These are phyloP conservation scores for Penstemon davidsonii DNA, from an alignment of 257 asterid genomes.

Conservation along the genomic window DNA sequence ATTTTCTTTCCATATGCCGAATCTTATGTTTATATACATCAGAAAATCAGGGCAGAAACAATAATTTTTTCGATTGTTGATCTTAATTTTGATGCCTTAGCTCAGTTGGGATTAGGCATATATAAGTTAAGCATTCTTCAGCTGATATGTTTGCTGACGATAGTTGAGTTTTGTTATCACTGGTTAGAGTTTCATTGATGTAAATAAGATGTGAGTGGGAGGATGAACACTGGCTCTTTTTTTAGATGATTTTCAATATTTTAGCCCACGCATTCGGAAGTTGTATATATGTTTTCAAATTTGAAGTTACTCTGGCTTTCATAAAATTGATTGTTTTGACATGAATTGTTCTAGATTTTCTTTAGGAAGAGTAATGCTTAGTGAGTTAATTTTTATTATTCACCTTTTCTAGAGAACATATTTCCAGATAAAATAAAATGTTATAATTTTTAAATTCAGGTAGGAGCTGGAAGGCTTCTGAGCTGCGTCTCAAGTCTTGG, in stretches of 20 bases:
- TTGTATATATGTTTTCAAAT: not conserved
- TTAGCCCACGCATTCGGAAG: not conserved
- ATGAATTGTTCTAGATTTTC: not conserved
- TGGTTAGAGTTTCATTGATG: not conserved
- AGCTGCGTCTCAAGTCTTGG: slow-evolving; percentile 96
- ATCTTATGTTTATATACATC: not conserved
- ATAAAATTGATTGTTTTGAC: slow-evolving; percentile 16
- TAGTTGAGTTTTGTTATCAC: slow-evolving; percentile 1
- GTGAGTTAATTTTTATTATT: slow-evolving; percentile 9
- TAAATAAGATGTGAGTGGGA: not conserved
- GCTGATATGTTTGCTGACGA: not conserved
- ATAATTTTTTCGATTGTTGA: not conserved
- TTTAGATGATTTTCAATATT: not conserved
- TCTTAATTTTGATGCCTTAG: not conserved
- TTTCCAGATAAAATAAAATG: not conserved
- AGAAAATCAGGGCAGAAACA: too few relatives aligned
- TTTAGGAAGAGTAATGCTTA: slow-evolving; percentile 7
- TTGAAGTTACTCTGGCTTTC: not conserved
- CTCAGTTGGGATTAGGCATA: not conserved
- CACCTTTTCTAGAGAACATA: not conserved
- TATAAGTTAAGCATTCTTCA: not conserved
- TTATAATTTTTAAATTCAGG: slow-evolving; percentile 44
- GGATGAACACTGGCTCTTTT: not conserved
- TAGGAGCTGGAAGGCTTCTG: slow-evolving; percentile 94
- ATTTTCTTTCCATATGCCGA: not conserved